Evolutionary conservation across 2,329 filamentous ascomycete species (phyloP).

Genomic region (Calonectria hongkongensis): DNA sequence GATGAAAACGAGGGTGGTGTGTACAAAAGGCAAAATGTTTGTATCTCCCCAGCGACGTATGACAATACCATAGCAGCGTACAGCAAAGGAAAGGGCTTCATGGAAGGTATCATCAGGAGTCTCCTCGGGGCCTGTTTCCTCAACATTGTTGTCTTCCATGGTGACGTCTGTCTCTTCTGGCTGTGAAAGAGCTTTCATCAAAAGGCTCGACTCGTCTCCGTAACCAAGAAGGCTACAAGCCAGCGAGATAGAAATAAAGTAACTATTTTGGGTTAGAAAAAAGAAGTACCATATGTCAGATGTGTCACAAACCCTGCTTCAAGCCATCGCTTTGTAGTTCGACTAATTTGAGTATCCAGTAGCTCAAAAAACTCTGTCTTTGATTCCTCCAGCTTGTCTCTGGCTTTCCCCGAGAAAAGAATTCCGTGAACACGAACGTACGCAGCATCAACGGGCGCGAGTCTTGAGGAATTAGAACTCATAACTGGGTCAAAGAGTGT

Average conservation of each 20-base stretch:
- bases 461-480: slow-evolving; percentile 58
- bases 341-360: slow-evolving; percentile 75
- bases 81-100: slow-evolving; percentile 64
- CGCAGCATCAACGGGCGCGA: slow-evolving; percentile 69
- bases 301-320: slow-evolving; percentile 62
- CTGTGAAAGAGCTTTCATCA: slow-evolving; percentile 64
- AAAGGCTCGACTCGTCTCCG: slow-evolving; percentile 64
- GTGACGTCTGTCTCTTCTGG: slow-evolving; percentile 52
- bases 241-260: slow-evolving; percentile 58
- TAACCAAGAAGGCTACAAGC: slow-evolving; percentile 60
- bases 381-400: slow-evolving; percentile 67
- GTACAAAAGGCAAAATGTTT: slow-evolving; percentile 77
- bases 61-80: slow-evolving; percentile 67
- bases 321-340: slow-evolving; percentile 70
- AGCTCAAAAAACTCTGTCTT: slow-evolving; percentile 69
- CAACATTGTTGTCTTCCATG: slow-evolving; percentile 51
- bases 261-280: slow-evolving; percentile 49
- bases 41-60: slow-evolving; percentile 72
- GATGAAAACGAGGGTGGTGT: slow-evolving; percentile 78
- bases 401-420: slow-evolving; percentile 73
- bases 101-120: slow-evolving; percentile 55
- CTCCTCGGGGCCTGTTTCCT: slow-evolving; percentile 50
- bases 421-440: slow-evolving; percentile 80
- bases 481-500: slow-evolving; percentile 80
- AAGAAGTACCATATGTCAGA: not conserved